Evolutionary conservation across 1,139 yeast species (phyloP).

Genomic region (Pichia sp.): DNA sequence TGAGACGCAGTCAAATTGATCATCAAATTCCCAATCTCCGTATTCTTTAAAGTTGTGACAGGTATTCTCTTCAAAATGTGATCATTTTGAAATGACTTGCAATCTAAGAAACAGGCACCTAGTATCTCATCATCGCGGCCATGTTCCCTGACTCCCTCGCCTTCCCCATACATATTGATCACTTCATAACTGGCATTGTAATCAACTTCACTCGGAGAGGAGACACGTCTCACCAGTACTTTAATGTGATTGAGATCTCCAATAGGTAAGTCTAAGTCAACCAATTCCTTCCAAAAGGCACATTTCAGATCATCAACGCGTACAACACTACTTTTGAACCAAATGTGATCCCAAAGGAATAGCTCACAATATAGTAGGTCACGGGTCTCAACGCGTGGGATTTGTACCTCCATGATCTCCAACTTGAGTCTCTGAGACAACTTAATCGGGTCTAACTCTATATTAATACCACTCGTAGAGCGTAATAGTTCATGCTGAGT

Average conservation of each 20-base stretch:
- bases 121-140: not conserved
- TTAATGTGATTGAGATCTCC: constrained; percentile 44
- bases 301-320: constrained; percentile 39
- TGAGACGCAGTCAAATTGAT: constrained; percentile 48
- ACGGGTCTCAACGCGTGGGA: constrained; percentile 6
- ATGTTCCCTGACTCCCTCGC: not conserved
- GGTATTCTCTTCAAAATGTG: constrained; percentile 21
- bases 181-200: constrained; percentile 23
- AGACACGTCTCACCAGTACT: constrained; percentile 40
- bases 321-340: constrained; percentile 65
- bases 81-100: constrained; percentile 4
- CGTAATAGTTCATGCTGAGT: constrained; percentile 53
- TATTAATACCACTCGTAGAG: constrained; percentile 7
- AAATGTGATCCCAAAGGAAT: constrained; percentile 57
- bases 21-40: constrained; percentile 50
- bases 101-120: too few species aligned
- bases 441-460: not conserved
- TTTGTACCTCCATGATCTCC: constrained; percentile 51
- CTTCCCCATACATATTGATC: constrained; percentile 56
- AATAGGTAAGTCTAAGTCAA: constrained; percentile 49
- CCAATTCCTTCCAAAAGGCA: constrained; percentile 63
- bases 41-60: constrained; percentile 24
- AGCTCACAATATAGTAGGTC: constrained; percentile 48
- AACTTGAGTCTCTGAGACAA: constrained; percentile 36
- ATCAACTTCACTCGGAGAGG: constrained; percentile 10